Evolutionary conservation across 148 eudicot species (phyloP).

Genomic region (Dianthus caryophyllus): DNA sequence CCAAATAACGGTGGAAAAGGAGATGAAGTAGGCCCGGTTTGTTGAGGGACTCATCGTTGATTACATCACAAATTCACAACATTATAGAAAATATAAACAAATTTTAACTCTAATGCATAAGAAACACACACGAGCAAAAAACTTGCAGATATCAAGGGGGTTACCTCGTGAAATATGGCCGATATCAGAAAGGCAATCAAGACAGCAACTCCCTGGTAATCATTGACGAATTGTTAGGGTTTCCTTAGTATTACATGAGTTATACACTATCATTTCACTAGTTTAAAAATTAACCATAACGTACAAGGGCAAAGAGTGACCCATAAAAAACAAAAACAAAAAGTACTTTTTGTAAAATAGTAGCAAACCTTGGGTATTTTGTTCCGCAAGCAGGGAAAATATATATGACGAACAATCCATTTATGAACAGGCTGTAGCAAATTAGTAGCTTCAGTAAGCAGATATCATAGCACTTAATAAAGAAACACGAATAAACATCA

Average conservation of each 20-base stretch:
- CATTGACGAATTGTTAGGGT: constrained; percentile 2
- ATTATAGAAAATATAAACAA: neutral
- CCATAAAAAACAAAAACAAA: too few relatives aligned
- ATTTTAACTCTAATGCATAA: neutral
- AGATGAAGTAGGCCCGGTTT: neutral
- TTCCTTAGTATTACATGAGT: neutral
- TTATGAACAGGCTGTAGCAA: constrained; percentile 86
- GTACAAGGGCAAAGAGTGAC: too few relatives aligned
- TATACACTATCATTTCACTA: neutral
- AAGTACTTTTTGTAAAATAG: neutral
- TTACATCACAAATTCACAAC: neutral
- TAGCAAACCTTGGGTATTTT: constrained; percentile 77
- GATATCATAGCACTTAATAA: neutral
- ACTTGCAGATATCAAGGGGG: neutral
- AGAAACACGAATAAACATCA: neutral
- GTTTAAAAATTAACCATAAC: neutral
- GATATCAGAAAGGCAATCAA: constrained; percentile 79
- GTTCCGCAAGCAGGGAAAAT: constrained; percentile 83
- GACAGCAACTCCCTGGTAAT: constrained; percentile 62
- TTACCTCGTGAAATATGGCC: constrained; percentile 95
- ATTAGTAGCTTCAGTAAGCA: neutral
- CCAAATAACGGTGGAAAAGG: neutral
- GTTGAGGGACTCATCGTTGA: neutral
- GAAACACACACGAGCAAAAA: neutral
- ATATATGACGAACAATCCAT: constrained; percentile 96